These are phyloP conservation scores for Candida maltosa DNA, from an alignment of 805 yeast genomes.

Conservation along the genomic window DNA sequence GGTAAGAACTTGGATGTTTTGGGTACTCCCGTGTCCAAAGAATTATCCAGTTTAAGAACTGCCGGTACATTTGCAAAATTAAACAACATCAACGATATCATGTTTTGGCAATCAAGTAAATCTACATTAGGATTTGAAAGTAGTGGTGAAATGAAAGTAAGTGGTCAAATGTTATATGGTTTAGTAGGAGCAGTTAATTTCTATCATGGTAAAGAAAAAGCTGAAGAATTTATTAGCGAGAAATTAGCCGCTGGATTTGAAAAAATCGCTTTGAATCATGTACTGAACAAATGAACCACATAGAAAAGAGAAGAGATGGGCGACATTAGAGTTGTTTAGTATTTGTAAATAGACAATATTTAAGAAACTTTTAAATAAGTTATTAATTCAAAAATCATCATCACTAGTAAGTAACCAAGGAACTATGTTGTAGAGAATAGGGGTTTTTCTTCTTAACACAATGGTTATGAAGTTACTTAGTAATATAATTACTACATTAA, in stretches of 20 bases:
- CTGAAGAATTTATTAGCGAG: constrained; percentile 54
- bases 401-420: too few relatives aligned
- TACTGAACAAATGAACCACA: too few relatives aligned
- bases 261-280: too few relatives aligned
- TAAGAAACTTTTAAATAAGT: too few relatives aligned
- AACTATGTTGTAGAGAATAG: too few relatives aligned
- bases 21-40: constrained; percentile 54
- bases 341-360: too few relatives aligned
- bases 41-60: constrained; percentile 47
- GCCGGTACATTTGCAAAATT: constrained; percentile 51
- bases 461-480: too few relatives aligned
- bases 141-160: constrained; percentile 57
- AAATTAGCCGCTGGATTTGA: constrained; percentile 36
- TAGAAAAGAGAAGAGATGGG: too few relatives aligned
- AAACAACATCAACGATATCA: constrained; percentile 45
- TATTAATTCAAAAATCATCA: too few relatives aligned
- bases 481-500: too few relatives aligned
- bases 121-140: constrained; percentile 39
- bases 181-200: constrained; percentile 67
- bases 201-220: constrained; percentile 56
- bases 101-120: constrained; percentile 67
- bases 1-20: constrained; percentile 55
- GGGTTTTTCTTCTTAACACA: too few relatives aligned
- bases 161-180: constrained; percentile 55
- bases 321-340: too few relatives aligned